phyloP scores from a whole-genome alignment of 345 rosid species.

The Lepidium sativum region DNA sequence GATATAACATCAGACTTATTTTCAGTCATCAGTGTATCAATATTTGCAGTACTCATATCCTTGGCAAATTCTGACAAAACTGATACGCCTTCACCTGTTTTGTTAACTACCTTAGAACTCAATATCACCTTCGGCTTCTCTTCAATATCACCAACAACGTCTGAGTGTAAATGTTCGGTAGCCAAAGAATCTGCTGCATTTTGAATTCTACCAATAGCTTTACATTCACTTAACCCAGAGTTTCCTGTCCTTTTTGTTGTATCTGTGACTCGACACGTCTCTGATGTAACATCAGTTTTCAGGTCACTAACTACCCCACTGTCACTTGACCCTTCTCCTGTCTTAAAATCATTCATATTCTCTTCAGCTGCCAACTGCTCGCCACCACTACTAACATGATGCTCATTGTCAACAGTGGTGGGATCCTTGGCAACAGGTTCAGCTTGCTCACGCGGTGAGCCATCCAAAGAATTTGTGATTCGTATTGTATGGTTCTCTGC shows the following conservation, averaged over 20 bases:
- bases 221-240: constrained; percentile 23
- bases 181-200: constrained; percentile 23
- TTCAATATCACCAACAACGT: constrained; percentile 21
- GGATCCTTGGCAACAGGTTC: constrained; percentile 24
- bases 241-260: not conserved
- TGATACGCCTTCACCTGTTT: constrained; percentile 13
- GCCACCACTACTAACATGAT: constrained; percentile 12
- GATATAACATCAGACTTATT: constrained; percentile 11
- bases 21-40: constrained; percentile 2
- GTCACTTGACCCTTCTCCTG: constrained; percentile 19
- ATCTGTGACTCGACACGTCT: not conserved
- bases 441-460: constrained; percentile 19
- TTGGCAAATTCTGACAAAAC: constrained; percentile 9
- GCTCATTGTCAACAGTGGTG: constrained; percentile 28
- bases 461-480: constrained; percentile 26
- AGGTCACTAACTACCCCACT: not conserved
- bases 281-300: constrained; percentile 5
- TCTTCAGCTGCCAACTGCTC: constrained; percentile 24
- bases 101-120: constrained; percentile 23
- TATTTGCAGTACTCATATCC: not conserved
- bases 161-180: constrained; percentile 22
- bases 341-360: constrained; percentile 9
- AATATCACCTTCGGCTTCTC: constrained; percentile 18
- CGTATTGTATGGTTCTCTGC: constrained; percentile 28
- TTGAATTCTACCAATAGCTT: constrained; percentile 11